Base-by-base conservation (phyloP, 306 rosid genomes). In the Ochetophila trinervis region DNA sequence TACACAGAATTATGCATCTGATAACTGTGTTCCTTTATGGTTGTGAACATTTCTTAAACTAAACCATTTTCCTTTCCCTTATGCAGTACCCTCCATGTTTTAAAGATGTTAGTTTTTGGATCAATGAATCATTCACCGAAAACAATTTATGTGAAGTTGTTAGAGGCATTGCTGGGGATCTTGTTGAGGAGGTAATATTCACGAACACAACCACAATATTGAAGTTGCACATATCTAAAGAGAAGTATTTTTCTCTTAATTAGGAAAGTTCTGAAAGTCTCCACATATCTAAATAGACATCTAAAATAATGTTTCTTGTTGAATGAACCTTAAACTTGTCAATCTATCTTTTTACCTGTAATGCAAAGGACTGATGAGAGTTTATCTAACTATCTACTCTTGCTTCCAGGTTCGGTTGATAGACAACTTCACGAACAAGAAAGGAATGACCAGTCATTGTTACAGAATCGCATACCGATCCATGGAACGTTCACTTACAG, bases 361-460 rank as follows among this genome's bases (percentile, higher is more conserved):
- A 17, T 40, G 47, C 20, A 57, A 36, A n/a, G 5, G 15, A 13
- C 17, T 11, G 4, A 55, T 6, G 48, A 20, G 16, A 22, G 24
- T 24, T 51, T 66, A n/a, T 53, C 40, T 24, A 57, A 53, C 44
- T 21, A 6, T 22, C 57, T 66, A 10, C 36, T 66, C 21, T 10
- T 56, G 21, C 47, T 59, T 55, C 35, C 76, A 94, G 99, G 99
- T 90, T 78, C 85, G 76, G 72, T 62, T 94, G 79, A 88, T 90
- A 63, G 99, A 94, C 91, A 86, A 86, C 69, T 94, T 90, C 86
- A 94, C 99, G 66, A 94, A 90, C 87, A 85, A 88, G 86, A 86
- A 94, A 78, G 99, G 97, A 78, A 81, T 84, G 88, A 94, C 96
- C 66, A 94, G 99, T 71, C 99, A 90, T 63, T 93, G 99, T 77